A percentile compares a stretch with the other conserved stretches of the same genome.
Evolutionary conservation across 768 basidiomycete genomes (phyloP).

Genomic region (Imleria badia): DNA sequence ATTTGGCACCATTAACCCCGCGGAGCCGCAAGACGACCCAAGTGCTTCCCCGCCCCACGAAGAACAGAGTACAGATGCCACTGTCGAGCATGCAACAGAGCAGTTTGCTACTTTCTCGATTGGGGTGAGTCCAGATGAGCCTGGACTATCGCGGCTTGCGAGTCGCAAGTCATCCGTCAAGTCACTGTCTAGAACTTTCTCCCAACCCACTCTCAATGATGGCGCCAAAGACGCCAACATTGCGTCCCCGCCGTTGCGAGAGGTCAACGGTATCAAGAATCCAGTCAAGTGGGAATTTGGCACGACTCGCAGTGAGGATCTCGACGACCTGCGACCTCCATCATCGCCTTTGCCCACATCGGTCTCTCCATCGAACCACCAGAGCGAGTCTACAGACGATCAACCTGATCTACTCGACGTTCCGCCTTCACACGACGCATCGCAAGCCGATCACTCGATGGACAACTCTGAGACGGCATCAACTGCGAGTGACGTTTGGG

Average conservation of each 20-base stretch:
- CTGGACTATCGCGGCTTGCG: slow-evolving; percentile 24
- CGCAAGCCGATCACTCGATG: slow-evolving; percentile 1
- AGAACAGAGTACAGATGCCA: slow-evolving; percentile 10
- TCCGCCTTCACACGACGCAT: neutral
- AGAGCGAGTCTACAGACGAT: neutral
- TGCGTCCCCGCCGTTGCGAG: neutral
- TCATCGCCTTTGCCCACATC: neutral
- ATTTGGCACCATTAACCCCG: slow-evolving; percentile 50
- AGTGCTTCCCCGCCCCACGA: neutral
- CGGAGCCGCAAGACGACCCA: slow-evolving; percentile 19
- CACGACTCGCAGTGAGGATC: slow-evolving; percentile 32
- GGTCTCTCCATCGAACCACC: neutral
- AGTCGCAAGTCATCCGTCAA: slow-evolving; percentile 27
- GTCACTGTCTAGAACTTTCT: slow-evolving; percentile 13
- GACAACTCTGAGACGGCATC: slow-evolving; percentile 16
- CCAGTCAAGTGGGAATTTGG: slow-evolving; percentile 59
- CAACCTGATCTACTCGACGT: neutral
- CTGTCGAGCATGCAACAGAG: slow-evolving; percentile 24
- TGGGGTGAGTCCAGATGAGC: slow-evolving; percentile 42
- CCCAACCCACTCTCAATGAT: neutral
- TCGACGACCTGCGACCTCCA: slow-evolving; percentile 2
- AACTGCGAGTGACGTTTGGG: slow-evolving; percentile 40
- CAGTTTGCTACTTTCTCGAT: slow-evolving; percentile 43
- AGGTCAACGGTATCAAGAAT: slow-evolving; percentile 13
- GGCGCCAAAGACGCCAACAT: neutral